Evolutionary conservation across 2,329 filamentous ascomycete species (phyloP).

Genomic region (Delphinella strobiligena): DNA sequence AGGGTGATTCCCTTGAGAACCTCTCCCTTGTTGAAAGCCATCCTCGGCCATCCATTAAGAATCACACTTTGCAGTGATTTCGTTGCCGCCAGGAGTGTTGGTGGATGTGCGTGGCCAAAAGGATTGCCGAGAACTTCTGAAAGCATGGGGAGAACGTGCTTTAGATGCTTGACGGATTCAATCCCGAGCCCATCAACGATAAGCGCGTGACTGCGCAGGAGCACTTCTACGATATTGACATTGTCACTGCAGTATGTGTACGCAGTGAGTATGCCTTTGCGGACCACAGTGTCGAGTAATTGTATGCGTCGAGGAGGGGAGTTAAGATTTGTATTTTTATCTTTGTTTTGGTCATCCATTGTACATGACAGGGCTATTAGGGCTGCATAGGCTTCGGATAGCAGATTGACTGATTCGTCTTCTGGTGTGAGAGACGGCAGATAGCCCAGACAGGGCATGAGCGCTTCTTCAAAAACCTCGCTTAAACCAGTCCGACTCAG

Average conservation of each 20-base stretch:
- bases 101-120: slow-evolving; percentile 46
- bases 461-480: slow-evolving; percentile 54
- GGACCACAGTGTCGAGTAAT: slow-evolving; percentile 33
- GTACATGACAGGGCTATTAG: slow-evolving; percentile 43
- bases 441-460: slow-evolving; percentile 61
- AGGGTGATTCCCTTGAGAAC: slow-evolving; percentile 46
- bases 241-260: slow-evolving; percentile 48
- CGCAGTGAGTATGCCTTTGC: slow-evolving; percentile 30
- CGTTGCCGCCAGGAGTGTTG: slow-evolving; percentile 42
- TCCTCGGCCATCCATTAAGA: slow-evolving; percentile 55
- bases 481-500: slow-evolving; percentile 53
- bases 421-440: slow-evolving; percentile 69
- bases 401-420: slow-evolving; percentile 52
- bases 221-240: slow-evolving; percentile 41
- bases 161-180: slow-evolving; percentile 54
- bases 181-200: slow-evolving; percentile 49
- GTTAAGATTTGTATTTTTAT: slow-evolving; percentile 15
- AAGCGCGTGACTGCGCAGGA: slow-evolving; percentile 39
- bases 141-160: slow-evolving; percentile 56
- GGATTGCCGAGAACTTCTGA: slow-evolving; percentile 55
- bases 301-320: slow-evolving; percentile 15
- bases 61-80: slow-evolving; percentile 47
- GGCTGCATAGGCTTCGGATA: slow-evolving; percentile 54
- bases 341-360: slow-evolving; percentile 11
- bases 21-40: slow-evolving; percentile 50